Conservation (phyloP, 495 filamentous ascomycete genomes). For the Acidiella bohemica region DNA sequence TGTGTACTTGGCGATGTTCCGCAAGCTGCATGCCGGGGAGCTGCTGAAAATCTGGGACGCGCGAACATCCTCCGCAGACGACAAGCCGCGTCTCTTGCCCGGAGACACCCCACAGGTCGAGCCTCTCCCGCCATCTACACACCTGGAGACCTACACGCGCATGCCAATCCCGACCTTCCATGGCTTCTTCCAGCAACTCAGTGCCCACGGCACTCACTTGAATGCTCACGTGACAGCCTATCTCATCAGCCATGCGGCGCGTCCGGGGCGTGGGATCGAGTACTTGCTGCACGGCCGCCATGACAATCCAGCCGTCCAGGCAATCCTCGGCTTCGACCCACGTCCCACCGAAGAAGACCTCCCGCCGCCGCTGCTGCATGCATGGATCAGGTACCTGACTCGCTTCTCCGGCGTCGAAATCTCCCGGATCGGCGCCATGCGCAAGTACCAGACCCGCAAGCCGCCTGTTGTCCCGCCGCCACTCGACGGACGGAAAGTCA, state of each 20-base stretch:
- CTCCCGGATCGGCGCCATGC: too few species aligned
- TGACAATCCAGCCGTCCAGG: too few species aligned
- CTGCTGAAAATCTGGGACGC: slow-evolving; percentile 10
- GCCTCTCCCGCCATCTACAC: slow-evolving; percentile 41
- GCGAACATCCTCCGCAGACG: neutral
- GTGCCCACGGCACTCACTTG: slow-evolving; percentile 34
- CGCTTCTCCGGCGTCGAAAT: too few species aligned
- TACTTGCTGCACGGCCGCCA: slow-evolving; percentile 31
- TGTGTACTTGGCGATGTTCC: slow-evolving; percentile 47
- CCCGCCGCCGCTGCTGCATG: too few species aligned
- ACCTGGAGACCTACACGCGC: slow-evolving; percentile 44
- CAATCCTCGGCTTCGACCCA: too few species aligned
- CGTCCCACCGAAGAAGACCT: too few species aligned
- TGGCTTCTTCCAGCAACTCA: slow-evolving; percentile 43
- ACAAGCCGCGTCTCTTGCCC: slow-evolving; percentile 32
- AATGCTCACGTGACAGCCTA: slow-evolving; percentile 33
- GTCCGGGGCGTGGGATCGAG: slow-evolving; percentile 30
- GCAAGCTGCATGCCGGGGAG: slow-evolving; percentile 40
- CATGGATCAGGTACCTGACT: too few species aligned
- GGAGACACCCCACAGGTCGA: slow-evolving; percentile 49
- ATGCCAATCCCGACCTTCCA: slow-evolving; percentile 42
- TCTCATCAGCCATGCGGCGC: slow-evolving; percentile 35
- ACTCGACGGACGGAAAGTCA: too few species aligned
- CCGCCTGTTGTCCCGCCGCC: too few species aligned
- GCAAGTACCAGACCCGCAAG: too few species aligned